Evolutionary conservation across 2,329 filamentous ascomycete species (phyloP).

Genomic region (Calonectria fujianensis): DNA sequence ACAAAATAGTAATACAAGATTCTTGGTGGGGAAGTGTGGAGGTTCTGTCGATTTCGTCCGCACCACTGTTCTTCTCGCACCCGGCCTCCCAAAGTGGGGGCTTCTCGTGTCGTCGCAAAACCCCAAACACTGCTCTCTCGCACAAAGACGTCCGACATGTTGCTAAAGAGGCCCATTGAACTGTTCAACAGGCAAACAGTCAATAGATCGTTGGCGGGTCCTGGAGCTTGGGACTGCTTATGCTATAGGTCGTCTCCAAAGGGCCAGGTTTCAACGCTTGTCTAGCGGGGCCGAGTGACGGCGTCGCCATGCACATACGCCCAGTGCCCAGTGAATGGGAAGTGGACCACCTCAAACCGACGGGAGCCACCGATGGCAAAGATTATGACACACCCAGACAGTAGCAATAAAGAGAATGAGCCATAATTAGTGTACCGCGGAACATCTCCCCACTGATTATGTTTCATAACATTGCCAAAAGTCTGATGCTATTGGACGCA

Average conservation of each 20-base stretch:
- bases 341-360: slow-evolving; percentile 12
- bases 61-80: not conserved
- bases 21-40: slow-evolving; percentile 5
- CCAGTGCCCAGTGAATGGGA: slow-evolving; percentile 3
- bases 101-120: not conserved
- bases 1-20: not conserved
- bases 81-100: not conserved
- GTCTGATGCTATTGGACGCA: slow-evolving; percentile 1
- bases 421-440: slow-evolving; percentile 4
- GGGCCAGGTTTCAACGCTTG: slow-evolving; percentile 28
- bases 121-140: not conserved
- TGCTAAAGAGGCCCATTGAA: not conserved
- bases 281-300: slow-evolving; percentile 24
- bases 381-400: not conserved
- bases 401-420: not conserved
- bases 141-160: not conserved
- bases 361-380: not conserved
- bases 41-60: not conserved
- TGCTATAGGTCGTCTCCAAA: not conserved
- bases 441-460: slow-evolving; percentile 10
- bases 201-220: not conserved
- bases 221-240: slow-evolving; percentile 4
- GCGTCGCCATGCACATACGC: not conserved
- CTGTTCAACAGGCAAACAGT: slow-evolving; percentile 1
- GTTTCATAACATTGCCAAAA: slow-evolving; percentile 5